A percentile compares a stretch with the other conserved stretches of the same genome.
Evolutionary conservation across 83 land plant species (phyloP).

Genomic region (Diphasiastrum complanatum): DNA sequence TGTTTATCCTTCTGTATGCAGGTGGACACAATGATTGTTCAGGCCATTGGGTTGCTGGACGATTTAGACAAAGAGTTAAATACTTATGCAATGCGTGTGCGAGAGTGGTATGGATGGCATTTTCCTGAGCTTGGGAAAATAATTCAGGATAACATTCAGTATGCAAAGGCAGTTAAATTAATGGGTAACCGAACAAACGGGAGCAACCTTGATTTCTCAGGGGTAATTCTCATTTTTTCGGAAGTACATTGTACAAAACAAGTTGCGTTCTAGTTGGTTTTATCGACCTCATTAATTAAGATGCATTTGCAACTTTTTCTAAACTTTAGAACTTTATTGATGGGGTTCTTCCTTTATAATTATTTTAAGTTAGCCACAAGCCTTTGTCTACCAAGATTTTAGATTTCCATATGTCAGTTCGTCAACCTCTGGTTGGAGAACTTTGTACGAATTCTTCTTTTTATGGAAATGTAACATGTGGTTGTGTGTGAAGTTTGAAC

Average conservation of each 20-base stretch:
- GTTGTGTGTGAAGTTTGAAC: too few species aligned
- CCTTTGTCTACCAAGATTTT: too few species aligned
- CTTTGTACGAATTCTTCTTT: too few species aligned
- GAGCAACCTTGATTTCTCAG: conserved; percentile 83
- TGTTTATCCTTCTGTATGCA: conserved; percentile 14
- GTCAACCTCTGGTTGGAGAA: too few species aligned
- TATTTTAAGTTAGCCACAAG: too few species aligned
- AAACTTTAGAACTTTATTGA: too few species aligned
- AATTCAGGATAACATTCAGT: conserved; percentile 77
- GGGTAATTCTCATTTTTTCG: conserved; percentile 33
- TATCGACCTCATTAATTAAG: too few species aligned
- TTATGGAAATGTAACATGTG: too few species aligned
- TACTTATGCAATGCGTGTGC: conserved; percentile 92
- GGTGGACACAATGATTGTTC: conserved; percentile 99
- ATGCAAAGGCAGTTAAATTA: conserved; percentile 79
- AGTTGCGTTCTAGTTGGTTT: not conserved
- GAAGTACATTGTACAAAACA: not conserved
- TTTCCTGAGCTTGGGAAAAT: conserved; percentile 96
- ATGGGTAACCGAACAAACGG: conserved; percentile 92
- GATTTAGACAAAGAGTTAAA: conserved; percentile 98
- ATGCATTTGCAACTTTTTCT: too few species aligned
- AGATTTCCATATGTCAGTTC: too few species aligned
- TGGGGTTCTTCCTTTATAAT: too few species aligned
- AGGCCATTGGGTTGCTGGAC: conserved; percentile 95
- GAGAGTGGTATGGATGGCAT: conserved; percentile 99